Evolutionary conservation across 2,329 filamentous ascomycete species (phyloP).

Genomic region (Trichophyton schoenleinii): DNA sequence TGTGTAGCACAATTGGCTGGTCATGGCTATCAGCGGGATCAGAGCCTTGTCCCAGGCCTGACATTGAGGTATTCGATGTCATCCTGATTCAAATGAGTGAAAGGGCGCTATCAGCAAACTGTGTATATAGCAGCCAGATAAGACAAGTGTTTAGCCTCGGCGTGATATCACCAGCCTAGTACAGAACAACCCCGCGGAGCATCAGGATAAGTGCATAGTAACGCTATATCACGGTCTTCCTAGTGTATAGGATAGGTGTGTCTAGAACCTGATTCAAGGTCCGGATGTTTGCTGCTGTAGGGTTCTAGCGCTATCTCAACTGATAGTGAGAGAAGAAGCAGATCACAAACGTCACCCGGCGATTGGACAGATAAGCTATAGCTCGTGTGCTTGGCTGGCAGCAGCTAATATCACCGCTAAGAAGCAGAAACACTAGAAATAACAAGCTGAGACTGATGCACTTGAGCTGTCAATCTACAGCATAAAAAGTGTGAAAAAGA

Average conservation of each 20-base stretch:
- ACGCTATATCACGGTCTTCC: not conserved
- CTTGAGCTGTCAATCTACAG: too few relatives aligned
- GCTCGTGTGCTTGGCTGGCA: not conserved
- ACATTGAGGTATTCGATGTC: not conserved
- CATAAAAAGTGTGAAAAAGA: too few relatives aligned
- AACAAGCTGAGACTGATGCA: not conserved
- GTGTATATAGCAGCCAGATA: not conserved
- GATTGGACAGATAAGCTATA: not conserved
- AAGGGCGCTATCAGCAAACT: not conserved
- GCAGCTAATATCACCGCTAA: not conserved
- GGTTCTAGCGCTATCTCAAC: too few relatives aligned
- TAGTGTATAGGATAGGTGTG: not conserved
- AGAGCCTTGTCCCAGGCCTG: not conserved
- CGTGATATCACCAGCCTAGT: not conserved
- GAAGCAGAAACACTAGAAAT: not conserved
- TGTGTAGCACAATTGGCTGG: conserved; percentile 18
- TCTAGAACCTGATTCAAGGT: not conserved
- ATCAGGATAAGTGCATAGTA: not conserved
- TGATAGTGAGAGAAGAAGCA: too few relatives aligned
- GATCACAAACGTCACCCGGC: not conserved
- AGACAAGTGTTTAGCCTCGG: not conserved
- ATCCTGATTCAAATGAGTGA: not conserved
- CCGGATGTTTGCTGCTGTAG: too few relatives aligned
- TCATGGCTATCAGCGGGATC: conserved; percentile 1
- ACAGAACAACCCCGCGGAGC: not conserved